Percentiles rank a stretch among this genome's conserved stretches.
phyloP scores from a whole-genome alignment of 495 filamentous ascomycete genomes.

The Hyphodiscus hymeniophilus region DNA sequence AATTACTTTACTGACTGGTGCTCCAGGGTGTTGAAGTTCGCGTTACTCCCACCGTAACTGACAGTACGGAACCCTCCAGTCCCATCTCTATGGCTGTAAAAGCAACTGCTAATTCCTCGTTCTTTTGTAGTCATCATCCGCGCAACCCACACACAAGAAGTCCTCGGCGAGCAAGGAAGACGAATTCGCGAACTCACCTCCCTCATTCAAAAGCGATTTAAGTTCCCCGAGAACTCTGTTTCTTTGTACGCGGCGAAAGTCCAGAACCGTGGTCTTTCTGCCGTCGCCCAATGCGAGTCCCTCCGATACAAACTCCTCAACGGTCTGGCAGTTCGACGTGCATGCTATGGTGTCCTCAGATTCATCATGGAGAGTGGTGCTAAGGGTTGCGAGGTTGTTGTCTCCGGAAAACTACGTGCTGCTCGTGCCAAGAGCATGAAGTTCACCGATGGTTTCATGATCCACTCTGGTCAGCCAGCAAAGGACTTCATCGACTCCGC shows the following conservation, averaged over 20 bases:
- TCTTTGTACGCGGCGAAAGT: conserved; percentile 99
- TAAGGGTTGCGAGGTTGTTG: conserved; percentile 99
- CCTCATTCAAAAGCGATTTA: conserved; percentile 99
- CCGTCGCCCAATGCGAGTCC: conserved; percentile 99
- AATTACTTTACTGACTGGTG: no score
- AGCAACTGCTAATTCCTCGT: no score
- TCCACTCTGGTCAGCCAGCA: conserved; percentile 99
- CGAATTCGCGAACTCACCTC: conserved; percentile 99
- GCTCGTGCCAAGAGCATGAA: conserved; percentile 99
- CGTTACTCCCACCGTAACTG: conserved; percentile 98
- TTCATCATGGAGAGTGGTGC: conserved; percentile 99
- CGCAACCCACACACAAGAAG: conserved; percentile 99
- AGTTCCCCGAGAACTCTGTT: conserved; percentile 99
- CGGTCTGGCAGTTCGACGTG: conserved; percentile 92
- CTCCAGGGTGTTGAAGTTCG: conserved; percentile 99
- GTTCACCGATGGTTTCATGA: conserved; percentile 99
- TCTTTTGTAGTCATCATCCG: neutral
- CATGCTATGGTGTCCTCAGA: conserved; percentile 98
- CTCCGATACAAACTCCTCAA: conserved; percentile 99
- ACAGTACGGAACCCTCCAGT: conserved; percentile 64
- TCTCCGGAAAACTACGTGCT: conserved; percentile 96
- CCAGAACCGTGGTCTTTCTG: conserved; percentile 98
- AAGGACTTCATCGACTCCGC: conserved; percentile 99
- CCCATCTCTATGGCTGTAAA: neutral
- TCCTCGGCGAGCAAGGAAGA: conserved; percentile 98